Evolutionary conservation across 2,329 filamentous ascomycete genomes (phyloP).

Genomic region (Talaromyces rugulosus): DNA sequence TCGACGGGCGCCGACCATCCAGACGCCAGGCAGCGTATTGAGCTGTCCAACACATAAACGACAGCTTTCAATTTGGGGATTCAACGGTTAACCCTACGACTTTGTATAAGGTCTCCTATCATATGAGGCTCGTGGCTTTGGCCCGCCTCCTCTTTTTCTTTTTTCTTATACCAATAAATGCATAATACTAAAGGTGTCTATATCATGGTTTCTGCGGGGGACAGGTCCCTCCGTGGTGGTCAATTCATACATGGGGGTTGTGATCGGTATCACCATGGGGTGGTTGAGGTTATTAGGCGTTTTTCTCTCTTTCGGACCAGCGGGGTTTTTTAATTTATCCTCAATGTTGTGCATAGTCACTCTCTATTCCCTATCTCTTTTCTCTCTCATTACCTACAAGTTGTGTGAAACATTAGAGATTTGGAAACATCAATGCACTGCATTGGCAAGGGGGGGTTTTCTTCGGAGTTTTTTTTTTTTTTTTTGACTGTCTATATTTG

Average conservation of each 20-base stretch:
- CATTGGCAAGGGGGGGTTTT: background rate
- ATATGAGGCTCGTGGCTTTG: background rate
- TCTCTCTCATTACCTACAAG: background rate
- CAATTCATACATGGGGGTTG: background rate
- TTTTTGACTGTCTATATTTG: background rate
- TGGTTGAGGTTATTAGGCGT: background rate
- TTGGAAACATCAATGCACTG: background rate
- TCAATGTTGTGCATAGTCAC: background rate
- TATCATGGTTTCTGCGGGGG: background rate
- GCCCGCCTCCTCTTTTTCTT: background rate
- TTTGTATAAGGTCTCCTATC: background rate
- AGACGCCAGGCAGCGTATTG: conserved; percentile 10
- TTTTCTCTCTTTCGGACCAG: background rate
- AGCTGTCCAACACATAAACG: background rate
- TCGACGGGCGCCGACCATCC: conserved; percentile 18
- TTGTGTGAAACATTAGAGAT: background rate
- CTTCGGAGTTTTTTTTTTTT: background rate
- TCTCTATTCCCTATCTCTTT: background rate
- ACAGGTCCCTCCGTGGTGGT: background rate
- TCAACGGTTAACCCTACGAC: background rate
- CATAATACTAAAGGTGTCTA: background rate
- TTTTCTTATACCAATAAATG: background rate
- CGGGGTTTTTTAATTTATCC: background rate
- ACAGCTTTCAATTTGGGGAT: conserved; percentile 5
- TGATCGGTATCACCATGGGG: background rate